phyloP scores from a whole-genome alignment of 306 rosid genomes.

The Dicorynia guianensis region DNA sequence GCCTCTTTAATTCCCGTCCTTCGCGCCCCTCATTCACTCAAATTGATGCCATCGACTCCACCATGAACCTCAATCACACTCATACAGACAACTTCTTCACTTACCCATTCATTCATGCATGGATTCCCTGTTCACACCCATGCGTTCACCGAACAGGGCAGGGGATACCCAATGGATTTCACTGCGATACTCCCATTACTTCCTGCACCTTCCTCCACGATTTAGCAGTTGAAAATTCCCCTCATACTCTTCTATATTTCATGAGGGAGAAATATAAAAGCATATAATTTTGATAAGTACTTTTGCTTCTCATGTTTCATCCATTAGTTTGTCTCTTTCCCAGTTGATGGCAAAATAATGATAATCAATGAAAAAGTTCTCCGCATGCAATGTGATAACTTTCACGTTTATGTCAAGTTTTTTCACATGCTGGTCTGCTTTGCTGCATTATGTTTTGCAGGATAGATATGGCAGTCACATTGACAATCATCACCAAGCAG shows the following conservation, averaged over 20 bases:
- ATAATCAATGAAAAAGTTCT: background rate
- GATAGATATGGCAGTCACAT: slow-evolving; percentile 28
- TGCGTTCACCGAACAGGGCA: too few species aligned
- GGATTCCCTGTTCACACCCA: too few species aligned
- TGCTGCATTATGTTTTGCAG: slow-evolving; percentile 44
- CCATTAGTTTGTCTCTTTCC: background rate
- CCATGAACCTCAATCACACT: too few species aligned
- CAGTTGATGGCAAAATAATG: background rate
- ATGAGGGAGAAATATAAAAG: background rate
- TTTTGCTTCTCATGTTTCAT: slow-evolving; percentile 28
- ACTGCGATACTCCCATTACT: too few species aligned
- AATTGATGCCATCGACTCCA: too few species aligned
- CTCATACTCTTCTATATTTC: background rate
- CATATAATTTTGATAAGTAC: background rate
- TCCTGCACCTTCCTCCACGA: too few species aligned
- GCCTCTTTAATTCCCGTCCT: too few species aligned
- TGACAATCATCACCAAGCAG: slow-evolving; percentile 46
- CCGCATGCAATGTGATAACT: background rate
- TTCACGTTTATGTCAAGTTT: slow-evolving; percentile 22
- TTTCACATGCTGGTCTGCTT: slow-evolving; percentile 28
- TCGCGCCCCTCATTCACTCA: too few species aligned
- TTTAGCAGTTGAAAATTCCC: too few species aligned
- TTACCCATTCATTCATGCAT: too few species aligned
- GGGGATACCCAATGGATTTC: too few species aligned
- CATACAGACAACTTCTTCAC: too few species aligned